Percentiles rank a stretch among this genome's conserved stretches.
phyloP scores from a whole-genome alignment of 1,139 yeast genomes.

The Hyphopichia fennica region DNA sequence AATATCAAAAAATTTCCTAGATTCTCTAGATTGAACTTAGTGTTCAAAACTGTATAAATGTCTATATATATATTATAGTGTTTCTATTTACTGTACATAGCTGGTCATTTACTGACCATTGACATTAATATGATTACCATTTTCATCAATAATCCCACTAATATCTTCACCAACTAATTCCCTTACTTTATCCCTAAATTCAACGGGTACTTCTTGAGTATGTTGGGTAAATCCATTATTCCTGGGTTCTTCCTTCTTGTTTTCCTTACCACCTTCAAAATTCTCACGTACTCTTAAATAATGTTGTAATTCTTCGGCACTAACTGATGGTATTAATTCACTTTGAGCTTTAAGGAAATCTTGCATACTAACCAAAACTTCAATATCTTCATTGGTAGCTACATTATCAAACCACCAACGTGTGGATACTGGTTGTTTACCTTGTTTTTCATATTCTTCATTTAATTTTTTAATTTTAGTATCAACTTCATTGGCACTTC shows the following conservation, averaged over 20 bases:
- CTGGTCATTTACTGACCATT: background rate
- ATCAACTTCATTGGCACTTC: slow-evolving; percentile 80
- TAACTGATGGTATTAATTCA: slow-evolving; percentile 80
- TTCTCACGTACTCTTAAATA: slow-evolving; percentile 73
- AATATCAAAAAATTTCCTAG: background rate
- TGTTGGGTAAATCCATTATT: background rate
- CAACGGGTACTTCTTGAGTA: too few species aligned
- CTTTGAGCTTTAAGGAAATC: slow-evolving; percentile 77
- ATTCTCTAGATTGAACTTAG: background rate
- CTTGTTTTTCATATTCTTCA: slow-evolving; percentile 20
- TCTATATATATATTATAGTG: too few species aligned
- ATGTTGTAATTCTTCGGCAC: slow-evolving; percentile 82
- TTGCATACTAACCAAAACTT: slow-evolving; percentile 64
- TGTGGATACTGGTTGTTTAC: slow-evolving; percentile 50
- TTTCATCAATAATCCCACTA: slow-evolving; percentile 5
- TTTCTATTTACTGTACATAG: too few species aligned
- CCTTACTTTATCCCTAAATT: slow-evolving; percentile 6
- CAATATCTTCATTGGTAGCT: slow-evolving; percentile 66
- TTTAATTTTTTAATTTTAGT: slow-evolving; percentile 58
- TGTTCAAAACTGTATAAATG: background rate
- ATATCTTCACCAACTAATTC: slow-evolving; percentile 9
- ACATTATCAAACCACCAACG: slow-evolving; percentile 92
- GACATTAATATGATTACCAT: slow-evolving; percentile 5
- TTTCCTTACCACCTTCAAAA: slow-evolving; percentile 62
- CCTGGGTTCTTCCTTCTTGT: slow-evolving; percentile 10